These are phyloP conservation scores for Coemansia sp. DNA, from an alignment of 192 early-diverging fungal genomes.

Conservation along the genomic window DNA sequence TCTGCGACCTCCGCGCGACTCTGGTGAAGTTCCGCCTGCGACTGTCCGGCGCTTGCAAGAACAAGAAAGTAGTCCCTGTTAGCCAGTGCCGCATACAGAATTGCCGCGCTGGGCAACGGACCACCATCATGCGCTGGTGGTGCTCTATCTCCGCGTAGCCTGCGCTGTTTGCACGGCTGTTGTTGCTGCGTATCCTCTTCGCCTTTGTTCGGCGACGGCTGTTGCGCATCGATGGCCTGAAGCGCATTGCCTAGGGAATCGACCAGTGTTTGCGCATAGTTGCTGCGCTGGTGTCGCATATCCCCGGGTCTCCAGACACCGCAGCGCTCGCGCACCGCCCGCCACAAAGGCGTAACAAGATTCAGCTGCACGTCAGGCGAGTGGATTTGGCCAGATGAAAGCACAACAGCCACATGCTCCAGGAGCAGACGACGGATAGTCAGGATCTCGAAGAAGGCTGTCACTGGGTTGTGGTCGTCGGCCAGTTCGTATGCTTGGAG, in stretches of 20 bases:
- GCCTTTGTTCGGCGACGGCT: neutral
- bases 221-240: neutral
- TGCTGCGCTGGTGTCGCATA: slow-evolving; percentile 29
- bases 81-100: slow-evolving; percentile 42
- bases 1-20: slow-evolving; percentile 47
- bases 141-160: neutral
- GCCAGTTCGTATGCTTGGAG: slow-evolving; percentile 16
- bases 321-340: slow-evolving; percentile 29
- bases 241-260: slow-evolving; percentile 3
- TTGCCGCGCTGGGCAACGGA: slow-evolving; percentile 41
- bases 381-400: slow-evolving; percentile 37
- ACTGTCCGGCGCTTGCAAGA: slow-evolving; percentile 41
- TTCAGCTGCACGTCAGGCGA: slow-evolving; percentile 49
- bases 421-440: slow-evolving; percentile 32
- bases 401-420: slow-evolving; percentile 40
- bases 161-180: neutral
- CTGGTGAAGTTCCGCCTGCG: slow-evolving; percentile 43
- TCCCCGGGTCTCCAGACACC: slow-evolving; percentile 36
- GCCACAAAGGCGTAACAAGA: slow-evolving; percentile 42
- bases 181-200: neutral
- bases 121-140: slow-evolving; percentile 9
- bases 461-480: slow-evolving; percentile 38
- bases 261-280: neutral
- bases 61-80: slow-evolving; percentile 47
- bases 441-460: slow-evolving; percentile 38